Conservation (phyloP, 495 filamentous ascomycete genomes). For the Xylaria cubensis region DNA sequence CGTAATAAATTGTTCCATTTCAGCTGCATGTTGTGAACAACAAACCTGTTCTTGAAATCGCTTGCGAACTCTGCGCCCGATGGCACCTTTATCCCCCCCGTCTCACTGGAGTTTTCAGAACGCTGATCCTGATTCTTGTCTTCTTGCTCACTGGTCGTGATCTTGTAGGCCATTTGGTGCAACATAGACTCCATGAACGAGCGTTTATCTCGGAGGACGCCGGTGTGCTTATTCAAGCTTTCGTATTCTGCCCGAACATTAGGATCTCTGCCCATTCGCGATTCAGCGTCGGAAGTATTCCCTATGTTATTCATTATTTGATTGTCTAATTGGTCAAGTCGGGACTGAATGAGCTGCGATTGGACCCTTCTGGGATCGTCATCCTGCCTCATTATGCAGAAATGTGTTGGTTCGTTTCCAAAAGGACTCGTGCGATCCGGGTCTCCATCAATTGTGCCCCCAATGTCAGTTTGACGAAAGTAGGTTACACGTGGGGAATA, state of each 20-base stretch:
- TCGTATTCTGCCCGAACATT: conserved; percentile 68
- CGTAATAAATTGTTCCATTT: conserved; percentile 98
- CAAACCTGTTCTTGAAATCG: conserved; percentile 98
- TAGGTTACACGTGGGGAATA: conserved; percentile 95
- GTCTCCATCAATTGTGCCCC: conserved; percentile 69
- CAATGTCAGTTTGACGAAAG: conserved; percentile 95
- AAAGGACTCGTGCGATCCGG: conserved; percentile 80
- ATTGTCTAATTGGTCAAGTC: conserved; percentile 75
- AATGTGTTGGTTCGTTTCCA: conserved; percentile 89
- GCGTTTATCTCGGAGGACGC: conserved; percentile 73
- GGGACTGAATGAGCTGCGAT: conserved; percentile 78
- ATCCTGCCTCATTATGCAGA: conserved; percentile 92
- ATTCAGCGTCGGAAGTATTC: conserved; percentile 68
- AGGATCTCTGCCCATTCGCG: conserved; percentile 63
- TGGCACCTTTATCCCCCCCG: conserved; percentile 52
- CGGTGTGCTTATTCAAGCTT: conserved; percentile 70
- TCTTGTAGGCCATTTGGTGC: conserved; percentile 58
- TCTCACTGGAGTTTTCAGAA: conserved; percentile 39
- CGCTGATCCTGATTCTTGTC: conserved; percentile 26
- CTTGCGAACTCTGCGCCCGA: conserved; percentile 73
- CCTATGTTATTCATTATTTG: conserved; percentile 77
- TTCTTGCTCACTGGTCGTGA: conserved; percentile 32
- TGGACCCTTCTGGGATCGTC: conserved; percentile 93
- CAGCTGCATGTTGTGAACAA: conserved; percentile 94
- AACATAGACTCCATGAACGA: conserved; percentile 80